Evolutionary conservation across 1,284 basidiomycete species (phyloP), one percentile per base, ranked within the genome.

Genomic region (Ustilago tritici): DNA sequence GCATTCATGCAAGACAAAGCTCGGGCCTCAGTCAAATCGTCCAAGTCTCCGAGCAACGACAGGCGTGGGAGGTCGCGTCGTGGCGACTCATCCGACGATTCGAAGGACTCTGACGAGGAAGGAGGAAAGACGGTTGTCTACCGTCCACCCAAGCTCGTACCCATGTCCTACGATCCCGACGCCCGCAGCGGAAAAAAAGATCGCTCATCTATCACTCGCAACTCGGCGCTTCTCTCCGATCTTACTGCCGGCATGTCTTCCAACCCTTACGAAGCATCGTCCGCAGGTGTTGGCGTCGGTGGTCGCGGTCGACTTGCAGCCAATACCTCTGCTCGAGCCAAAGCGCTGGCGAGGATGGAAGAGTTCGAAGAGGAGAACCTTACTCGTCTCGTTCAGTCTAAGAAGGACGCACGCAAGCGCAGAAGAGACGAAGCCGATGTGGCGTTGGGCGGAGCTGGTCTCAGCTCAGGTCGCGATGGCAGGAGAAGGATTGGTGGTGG

Each of bases 351-450:
- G 79, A 90, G 92, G 14, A 92, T 98, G 88, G 91, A 91, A 60
- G 92, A 94, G 76, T 99, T 94, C 87, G 96, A 99, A 87, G 96
- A 98, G 87, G 93, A 94, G 62, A 96, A 98, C 87, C 95, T 98
- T 88, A 95, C 93, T 34, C 91, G 96, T 63, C 86, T 98, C 63
- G 90, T 96, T 70, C 92, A 95, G 90, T 93, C 92, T 86, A 98
- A 98, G 89, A 92, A 92, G 84, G 96, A 98, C 62, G 90, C 90
- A 23, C 91, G 90, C 84, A 89, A 92, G 63, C 89, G 96, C n/a
- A 88, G 88, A 64, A 89, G 91, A 71, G 96, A 99, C 86, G 96
- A 99, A 87, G 94, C 91, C 81, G 93, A 95, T 77, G 88, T 98
- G 74, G 95, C 95, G 8, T 88, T 98, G n/a, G 96, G 97, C 56